These are phyloP conservation scores for Pterocarpus santalinus DNA, from an alignment of 306 rosid species.

Conservation along the genomic window DNA sequence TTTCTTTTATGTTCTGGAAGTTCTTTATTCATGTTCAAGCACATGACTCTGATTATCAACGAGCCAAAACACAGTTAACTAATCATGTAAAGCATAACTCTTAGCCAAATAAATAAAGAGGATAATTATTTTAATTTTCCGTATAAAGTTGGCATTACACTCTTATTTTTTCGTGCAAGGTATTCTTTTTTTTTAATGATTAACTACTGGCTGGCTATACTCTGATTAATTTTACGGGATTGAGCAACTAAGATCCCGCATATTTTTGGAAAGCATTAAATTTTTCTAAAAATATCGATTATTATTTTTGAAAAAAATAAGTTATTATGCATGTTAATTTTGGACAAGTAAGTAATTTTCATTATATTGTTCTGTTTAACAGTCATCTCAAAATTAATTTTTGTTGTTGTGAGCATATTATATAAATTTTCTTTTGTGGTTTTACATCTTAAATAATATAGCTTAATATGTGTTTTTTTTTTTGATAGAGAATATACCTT, in stretches of 20 bases:
- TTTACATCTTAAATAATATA: too few relatives aligned
- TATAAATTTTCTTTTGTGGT: background rate
- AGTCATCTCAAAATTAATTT: background rate
- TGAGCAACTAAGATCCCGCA: background rate
- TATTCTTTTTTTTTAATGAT: background rate
- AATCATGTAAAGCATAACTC: background rate
- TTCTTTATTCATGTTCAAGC: conserved; percentile 40
- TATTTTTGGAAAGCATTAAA: too few relatives aligned
- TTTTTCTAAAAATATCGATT: too few relatives aligned
- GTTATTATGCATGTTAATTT: too few relatives aligned
- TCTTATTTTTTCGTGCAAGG: background rate
- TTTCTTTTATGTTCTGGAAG: conserved; percentile 36
- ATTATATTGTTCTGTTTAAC: background rate
- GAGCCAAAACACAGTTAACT: background rate
- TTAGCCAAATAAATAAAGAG: background rate
- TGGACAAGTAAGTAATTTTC: too few relatives aligned
- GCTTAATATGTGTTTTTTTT: too few relatives aligned
- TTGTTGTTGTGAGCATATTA: background rate
- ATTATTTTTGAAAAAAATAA: too few relatives aligned
- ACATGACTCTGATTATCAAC: conserved; percentile 33
- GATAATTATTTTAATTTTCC: too few relatives aligned
- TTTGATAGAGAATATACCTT: background rate
- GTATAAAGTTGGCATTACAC: background rate
- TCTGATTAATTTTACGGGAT: background rate
- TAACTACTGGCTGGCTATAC: background rate